These are phyloP conservation scores for Primulina tabacum DNA, from an alignment of 257 asterid genomes.

Conservation along the genomic window DNA sequence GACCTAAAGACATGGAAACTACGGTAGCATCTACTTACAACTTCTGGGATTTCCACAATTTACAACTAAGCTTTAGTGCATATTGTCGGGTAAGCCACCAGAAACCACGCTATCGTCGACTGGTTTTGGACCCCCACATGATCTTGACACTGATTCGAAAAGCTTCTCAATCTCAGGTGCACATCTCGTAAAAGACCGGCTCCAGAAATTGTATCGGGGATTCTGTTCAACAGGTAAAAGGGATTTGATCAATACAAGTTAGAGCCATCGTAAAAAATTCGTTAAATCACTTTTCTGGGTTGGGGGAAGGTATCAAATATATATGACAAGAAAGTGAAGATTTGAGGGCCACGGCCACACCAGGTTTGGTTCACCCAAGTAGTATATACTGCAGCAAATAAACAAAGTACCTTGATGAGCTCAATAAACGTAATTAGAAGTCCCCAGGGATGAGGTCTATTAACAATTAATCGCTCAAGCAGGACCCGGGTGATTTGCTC, in stretches of 20 bases:
- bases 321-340: not conserved
- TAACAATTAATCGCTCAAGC: slow-evolving; percentile 76
- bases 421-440: slow-evolving; percentile 77
- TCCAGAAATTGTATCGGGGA: slow-evolving; percentile 93
- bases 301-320: not conserved
- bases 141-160: slow-evolving; percentile 84
- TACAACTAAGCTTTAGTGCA: slow-evolving; percentile 38
- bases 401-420: slow-evolving; percentile 69
- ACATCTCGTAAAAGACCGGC: slow-evolving; percentile 77
- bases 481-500: slow-evolving; percentile 94
- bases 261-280: not conserved
- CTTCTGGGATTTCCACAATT: not conserved
- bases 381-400: not conserved
- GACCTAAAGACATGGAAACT: not conserved
- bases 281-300: not conserved
- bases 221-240: slow-evolving; percentile 43
- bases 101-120: slow-evolving; percentile 75
- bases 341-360: not conserved
- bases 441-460: slow-evolving; percentile 99
- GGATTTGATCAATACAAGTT: not conserved
- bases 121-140: slow-evolving; percentile 89
- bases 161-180: slow-evolving; percentile 96
- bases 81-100: slow-evolving; percentile 61
- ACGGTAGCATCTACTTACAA: not conserved
- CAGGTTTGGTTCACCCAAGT: not conserved